These are phyloP conservation scores for Saccharomycopsis fodiens DNA, from an alignment of 805 yeast genomes.

Conservation along the genomic window DNA sequence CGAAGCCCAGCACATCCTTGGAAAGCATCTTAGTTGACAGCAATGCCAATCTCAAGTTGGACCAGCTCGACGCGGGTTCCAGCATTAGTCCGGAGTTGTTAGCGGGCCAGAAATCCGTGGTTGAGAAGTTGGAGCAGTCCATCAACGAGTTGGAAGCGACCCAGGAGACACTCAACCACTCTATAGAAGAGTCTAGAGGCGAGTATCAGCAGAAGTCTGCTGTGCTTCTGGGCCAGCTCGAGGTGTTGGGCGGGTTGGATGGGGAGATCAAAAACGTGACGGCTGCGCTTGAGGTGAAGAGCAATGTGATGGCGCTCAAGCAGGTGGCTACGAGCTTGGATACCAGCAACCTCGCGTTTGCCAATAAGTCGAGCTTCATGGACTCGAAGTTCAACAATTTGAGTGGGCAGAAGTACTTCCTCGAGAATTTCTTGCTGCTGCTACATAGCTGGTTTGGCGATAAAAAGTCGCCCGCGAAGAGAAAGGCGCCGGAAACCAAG, in stretches of 20 bases:
- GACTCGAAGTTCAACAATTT: slow-evolving; percentile 5
- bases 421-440: slow-evolving; percentile 8
- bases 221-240: slow-evolving; percentile 8
- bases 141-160: slow-evolving; percentile 48
- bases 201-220: slow-evolving; percentile 38
- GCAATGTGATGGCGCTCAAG: slow-evolving; percentile 5
- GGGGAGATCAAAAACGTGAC: slow-evolving; percentile 8
- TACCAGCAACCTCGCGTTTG: not conserved
- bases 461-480: not conserved
- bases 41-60: not conserved
- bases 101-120: not conserved
- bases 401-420: slow-evolving; percentile 4
- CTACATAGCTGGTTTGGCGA: slow-evolving; percentile 3
- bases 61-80: not conserved
- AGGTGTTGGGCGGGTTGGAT: slow-evolving; percentile 6
- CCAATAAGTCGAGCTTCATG: slow-evolving; percentile 3
- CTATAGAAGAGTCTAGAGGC: slow-evolving; percentile 30
- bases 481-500: not conserved
- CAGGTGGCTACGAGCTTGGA: slow-evolving; percentile 1
- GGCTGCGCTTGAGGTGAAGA: slow-evolving; percentile 8
- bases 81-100: not conserved
- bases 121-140: slow-evolving; percentile 18
- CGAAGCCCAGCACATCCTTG: not conserved
- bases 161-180: slow-evolving; percentile 27
- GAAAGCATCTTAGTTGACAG: not conserved